Base-by-base conservation (phyloP, 2,329 filamentous ascomycete species). In the Xylariales sp. region DNA sequence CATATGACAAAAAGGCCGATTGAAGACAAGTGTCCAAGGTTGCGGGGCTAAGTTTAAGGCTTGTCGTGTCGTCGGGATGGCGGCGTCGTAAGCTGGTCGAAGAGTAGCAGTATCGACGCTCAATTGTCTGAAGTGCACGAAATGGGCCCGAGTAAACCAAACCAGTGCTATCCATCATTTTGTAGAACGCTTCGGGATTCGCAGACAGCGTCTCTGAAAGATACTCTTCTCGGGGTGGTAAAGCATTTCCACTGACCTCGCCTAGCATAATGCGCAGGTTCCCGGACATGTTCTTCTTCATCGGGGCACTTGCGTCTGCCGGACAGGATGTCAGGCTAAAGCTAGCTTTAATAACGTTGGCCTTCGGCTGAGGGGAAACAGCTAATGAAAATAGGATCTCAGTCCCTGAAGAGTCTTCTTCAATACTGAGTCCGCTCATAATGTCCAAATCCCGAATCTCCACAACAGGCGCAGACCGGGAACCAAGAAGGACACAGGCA, bases 11-110 rank as follows among this genome's bases (percentile, higher is more conserved):
- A 40, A 69, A 70, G 0, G 64, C 63, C 0, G 64, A 59, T 35
- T 70, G 67, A 5, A 70, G 57, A 42, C 65, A 69, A 15, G 53
- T 57, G 35, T 70, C 67, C 7, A 70, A 51, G 0, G 61, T 66
- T 1, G 66, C 66, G 1, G 67, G 66, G 43, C 66, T 68, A 19
- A 66, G 47, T 3, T 45, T 33, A 9, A 70, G 43, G 1, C 31
- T 39, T 0, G 66, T 70, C 1, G 60, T 62, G 20, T 70, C 67
- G 4, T 59, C 52, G 0, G 47, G 15, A 29, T 70, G 66, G 9
- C 43, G 28, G n/a, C 54, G 47, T 22, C 43, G 45, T n/a, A 66
- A 47, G 0, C 46, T 58, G 1, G 57, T 60, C 5, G 58, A 54
- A 2, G 64, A 57, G 33, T 64, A 64, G 28, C 62, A 52, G 32